Evolutionary conservation across 371 early-diverging fungal genomes (phyloP), one percentile per base, ranked within the genome.

Genomic region (Dinochytrium kinnereticum): DNA sequence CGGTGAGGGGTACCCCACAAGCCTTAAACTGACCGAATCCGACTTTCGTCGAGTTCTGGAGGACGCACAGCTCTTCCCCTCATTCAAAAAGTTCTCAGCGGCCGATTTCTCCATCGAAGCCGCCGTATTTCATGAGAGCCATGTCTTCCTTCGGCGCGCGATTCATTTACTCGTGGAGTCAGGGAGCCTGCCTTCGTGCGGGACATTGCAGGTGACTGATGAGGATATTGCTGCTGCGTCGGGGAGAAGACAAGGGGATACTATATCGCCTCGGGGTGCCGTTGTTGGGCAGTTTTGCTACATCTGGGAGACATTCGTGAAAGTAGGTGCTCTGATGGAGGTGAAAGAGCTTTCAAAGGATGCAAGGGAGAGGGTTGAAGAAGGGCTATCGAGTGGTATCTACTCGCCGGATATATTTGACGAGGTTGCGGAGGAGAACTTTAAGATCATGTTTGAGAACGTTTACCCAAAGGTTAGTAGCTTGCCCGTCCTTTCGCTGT

Each of bases 201-300:
- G 55, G 7, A 53, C 55, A 5, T 15, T 53, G 55, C 13, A n/a
- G 24, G n/a, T 53, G n/a, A 53, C 55, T 5, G n/a, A 53, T 24
- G 55, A 53, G 5, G 55, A 38, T 17, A 15, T 61, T 38, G 3
- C 19, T 26, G 24, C 64, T 5, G 36, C 64, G 7, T 15, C 64
- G 24, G 36, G 36, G 13, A n/a, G n/a, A n/a, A n/a, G n/a, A n/a
- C 24, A 7, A 57, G 26, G 26, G 13, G 38, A 10, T 7, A 31
- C 2, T 7, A 36, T 31, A 24, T 61, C 36, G 5, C 64, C 7
- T 26, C 5, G 64, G 38, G 38, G 55, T 13, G 55, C 55, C 2
- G 64, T 61, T 7, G 38, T 61, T 13, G 64, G 64, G 17, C 64
- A 61, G 64, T 36, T 61, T 61, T 2, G 34, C 7, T 61, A 61